A percentile compares a stretch with the other conserved stretches of the same genome.
phyloP scores from a whole-genome alignment of 495 filamentous ascomycete genomes.

The Hypoxylon lienhwacheense region DNA sequence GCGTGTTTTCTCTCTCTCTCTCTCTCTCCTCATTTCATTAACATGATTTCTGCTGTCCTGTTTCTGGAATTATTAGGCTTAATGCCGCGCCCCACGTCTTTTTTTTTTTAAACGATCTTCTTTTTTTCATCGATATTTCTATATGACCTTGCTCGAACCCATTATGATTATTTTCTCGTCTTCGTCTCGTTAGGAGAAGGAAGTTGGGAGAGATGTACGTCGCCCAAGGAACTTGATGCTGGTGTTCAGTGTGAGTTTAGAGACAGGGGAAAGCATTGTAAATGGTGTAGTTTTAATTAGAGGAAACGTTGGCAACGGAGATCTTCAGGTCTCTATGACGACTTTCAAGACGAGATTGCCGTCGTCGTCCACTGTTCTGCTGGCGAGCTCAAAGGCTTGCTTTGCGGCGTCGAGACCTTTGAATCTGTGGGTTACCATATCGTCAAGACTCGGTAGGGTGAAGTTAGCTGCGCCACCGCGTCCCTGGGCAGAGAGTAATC shows the following conservation, averaged over 20 bases:
- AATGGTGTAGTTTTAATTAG: too few relatives aligned
- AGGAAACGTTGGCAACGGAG: too few relatives aligned
- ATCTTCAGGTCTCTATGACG: slow-evolving; percentile 62
- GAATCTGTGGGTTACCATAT: slow-evolving; percentile 77
- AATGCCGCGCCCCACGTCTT: slow-evolving; percentile 17
- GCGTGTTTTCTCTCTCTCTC: too few relatives aligned
- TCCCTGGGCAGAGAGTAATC: slow-evolving; percentile 61
- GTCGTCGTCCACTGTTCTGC: slow-evolving; percentile 72
- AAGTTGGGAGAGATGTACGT: slow-evolving; percentile 6
- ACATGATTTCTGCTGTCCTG: too few relatives aligned
- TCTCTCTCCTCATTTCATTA: too few relatives aligned
- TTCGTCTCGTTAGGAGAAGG: slow-evolving; percentile 1
- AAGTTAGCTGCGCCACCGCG: slow-evolving; percentile 52
- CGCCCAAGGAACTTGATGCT: neutral
- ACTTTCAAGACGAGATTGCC: slow-evolving; percentile 85
- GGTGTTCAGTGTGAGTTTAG: too few relatives aligned
- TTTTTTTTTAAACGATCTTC: slow-evolving; percentile 1
- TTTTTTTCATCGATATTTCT: slow-evolving; percentile 18
- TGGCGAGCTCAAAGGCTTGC: slow-evolving; percentile 79
- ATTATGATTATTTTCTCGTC: neutral
- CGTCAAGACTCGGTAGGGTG: slow-evolving; percentile 62
- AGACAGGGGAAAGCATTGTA: too few relatives aligned
- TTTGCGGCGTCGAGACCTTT: slow-evolving; percentile 65
- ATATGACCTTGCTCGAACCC: slow-evolving; percentile 9
- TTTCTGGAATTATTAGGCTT: slow-evolving; percentile 21